Percentiles rank a stretch among this genome's conserved stretches.
Evolutionary conservation across 2,329 filamentous ascomycete genomes (phyloP).

Genomic region (Aspergillus bombycis): DNA sequence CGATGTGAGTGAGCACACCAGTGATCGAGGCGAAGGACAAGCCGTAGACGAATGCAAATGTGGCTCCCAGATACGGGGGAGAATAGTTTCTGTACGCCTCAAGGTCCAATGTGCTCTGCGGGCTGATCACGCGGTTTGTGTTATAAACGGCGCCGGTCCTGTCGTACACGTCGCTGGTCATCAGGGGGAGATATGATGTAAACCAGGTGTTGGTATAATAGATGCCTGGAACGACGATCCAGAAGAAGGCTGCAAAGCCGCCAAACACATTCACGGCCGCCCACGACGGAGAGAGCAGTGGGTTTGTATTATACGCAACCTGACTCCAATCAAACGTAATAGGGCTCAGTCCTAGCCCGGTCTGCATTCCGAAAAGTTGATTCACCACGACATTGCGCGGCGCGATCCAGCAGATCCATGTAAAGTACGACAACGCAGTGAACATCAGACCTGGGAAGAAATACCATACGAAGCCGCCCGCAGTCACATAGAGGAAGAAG

Average conservation of each 20-base stretch:
- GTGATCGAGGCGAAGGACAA: slow-evolving; percentile 66
- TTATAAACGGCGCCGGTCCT: slow-evolving; percentile 63
- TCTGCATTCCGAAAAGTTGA: slow-evolving; percentile 48
- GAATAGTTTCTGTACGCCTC: slow-evolving; percentile 65
- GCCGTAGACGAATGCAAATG: slow-evolving; percentile 58
- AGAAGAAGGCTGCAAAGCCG: slow-evolving; percentile 30
- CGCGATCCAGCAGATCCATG: slow-evolving; percentile 54
- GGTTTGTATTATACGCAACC: slow-evolving; percentile 37
- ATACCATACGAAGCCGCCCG: slow-evolving; percentile 47
- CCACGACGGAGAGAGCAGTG: slow-evolving; percentile 35
- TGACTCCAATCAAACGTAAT: slow-evolving; percentile 41
- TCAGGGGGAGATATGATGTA: slow-evolving; percentile 62
- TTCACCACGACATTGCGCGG: slow-evolving; percentile 52
- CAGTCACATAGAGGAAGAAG: slow-evolving; percentile 41
- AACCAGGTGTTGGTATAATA: slow-evolving; percentile 55
- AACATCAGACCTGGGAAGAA: slow-evolving; percentile 58
- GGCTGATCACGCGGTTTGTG: slow-evolving; percentile 59
- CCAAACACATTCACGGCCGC: slow-evolving; percentile 39
- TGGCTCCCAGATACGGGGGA: slow-evolving; percentile 63
- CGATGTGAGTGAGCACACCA: slow-evolving; percentile 45
- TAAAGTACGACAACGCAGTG: slow-evolving; percentile 53
- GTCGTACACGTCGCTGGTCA: slow-evolving; percentile 61
- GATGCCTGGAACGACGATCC: slow-evolving; percentile 35
- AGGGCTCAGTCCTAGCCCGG: slow-evolving; percentile 33
- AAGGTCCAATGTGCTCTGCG: slow-evolving; percentile 58